A percentile compares a stretch with the other conserved stretches of the same genome.
Conservation (phyloP, 2,329 filamentous ascomycete genomes). For the Fusarium algeriense region DNA sequence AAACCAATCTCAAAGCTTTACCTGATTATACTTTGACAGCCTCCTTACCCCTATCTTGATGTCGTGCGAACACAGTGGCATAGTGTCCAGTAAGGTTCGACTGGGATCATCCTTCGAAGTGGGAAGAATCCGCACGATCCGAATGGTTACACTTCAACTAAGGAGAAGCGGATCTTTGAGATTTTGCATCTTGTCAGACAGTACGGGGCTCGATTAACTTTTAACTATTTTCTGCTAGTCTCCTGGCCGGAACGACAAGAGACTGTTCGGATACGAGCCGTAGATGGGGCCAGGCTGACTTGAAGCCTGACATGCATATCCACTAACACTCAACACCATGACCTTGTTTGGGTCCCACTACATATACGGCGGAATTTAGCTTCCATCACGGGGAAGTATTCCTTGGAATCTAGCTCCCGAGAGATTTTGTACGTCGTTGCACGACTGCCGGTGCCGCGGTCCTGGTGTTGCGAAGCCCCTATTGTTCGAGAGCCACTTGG, state of each 20-base stretch:
- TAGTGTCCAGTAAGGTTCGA: background rate
- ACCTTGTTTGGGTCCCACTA: slow-evolving; percentile 22
- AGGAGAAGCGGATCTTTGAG: background rate
- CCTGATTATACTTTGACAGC: background rate
- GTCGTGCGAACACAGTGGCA: slow-evolving; percentile 20
- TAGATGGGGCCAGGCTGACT: slow-evolving; percentile 20
- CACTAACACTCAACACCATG: slow-evolving; percentile 26
- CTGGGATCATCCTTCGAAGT: slow-evolving; percentile 7
- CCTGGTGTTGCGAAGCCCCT: slow-evolving; percentile 29
- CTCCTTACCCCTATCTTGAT: slow-evolving; percentile 10
- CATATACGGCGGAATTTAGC: slow-evolving; percentile 10
- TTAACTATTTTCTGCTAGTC: slow-evolving; percentile 7
- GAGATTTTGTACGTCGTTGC: slow-evolving; percentile 17
- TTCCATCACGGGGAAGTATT: slow-evolving; percentile 33
- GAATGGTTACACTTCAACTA: slow-evolving; percentile 7
- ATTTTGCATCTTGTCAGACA: background rate
- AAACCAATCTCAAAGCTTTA: background rate
- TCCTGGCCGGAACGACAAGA: background rate
- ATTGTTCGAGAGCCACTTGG: slow-evolving; percentile 24
- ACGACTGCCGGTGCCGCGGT: slow-evolving; percentile 35
- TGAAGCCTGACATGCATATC: slow-evolving; percentile 14
- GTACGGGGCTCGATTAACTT: slow-evolving; percentile 2
- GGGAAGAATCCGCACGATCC: slow-evolving; percentile 3
- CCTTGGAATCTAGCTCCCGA: slow-evolving; percentile 29
- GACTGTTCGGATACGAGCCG: slow-evolving; percentile 32